Evolutionary conservation across 352 stramenopile genomes (phyloP).

Genomic region (Aphanomyces astaci): DNA sequence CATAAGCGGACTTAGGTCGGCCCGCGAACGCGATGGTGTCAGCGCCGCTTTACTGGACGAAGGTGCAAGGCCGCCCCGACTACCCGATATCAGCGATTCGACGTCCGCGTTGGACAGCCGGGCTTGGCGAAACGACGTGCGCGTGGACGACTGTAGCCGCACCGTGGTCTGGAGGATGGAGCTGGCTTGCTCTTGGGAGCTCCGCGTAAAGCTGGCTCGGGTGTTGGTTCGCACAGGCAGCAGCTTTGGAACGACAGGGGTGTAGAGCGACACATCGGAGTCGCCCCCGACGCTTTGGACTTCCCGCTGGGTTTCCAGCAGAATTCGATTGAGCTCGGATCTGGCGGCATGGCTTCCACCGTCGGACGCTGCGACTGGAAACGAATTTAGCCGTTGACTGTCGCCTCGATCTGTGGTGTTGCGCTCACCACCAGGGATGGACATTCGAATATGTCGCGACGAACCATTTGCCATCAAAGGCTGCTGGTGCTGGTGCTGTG

Average conservation of each 20-base stretch:
- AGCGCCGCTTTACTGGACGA: not conserved
- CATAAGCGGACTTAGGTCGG: not conserved
- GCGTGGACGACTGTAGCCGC: not conserved
- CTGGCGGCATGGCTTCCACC: not conserved
- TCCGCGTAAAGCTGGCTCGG: not conserved
- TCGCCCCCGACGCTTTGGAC: not conserved
- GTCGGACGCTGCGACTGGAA: too few species aligned
- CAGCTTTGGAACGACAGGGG: not conserved
- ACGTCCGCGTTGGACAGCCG: not conserved
- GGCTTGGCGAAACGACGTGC: not conserved
- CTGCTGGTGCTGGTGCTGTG: too few species aligned
- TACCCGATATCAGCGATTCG: not conserved
- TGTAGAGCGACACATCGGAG: not conserved
- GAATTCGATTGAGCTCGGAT: not conserved
- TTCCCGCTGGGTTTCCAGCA: not conserved
- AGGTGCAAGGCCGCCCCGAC: not conserved
- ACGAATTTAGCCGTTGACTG: too few species aligned
- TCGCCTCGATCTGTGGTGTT: too few species aligned
- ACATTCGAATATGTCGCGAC: not conserved
- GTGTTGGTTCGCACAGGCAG: not conserved
- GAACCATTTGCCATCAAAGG: too few species aligned
- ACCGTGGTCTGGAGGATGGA: not conserved
- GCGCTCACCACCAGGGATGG: not conserved
- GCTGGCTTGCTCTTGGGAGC: not conserved
- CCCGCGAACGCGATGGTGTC: too few species aligned